Evolutionary conservation across 345 rosid genomes (phyloP).

Genomic region (Trapa incisa): DNA sequence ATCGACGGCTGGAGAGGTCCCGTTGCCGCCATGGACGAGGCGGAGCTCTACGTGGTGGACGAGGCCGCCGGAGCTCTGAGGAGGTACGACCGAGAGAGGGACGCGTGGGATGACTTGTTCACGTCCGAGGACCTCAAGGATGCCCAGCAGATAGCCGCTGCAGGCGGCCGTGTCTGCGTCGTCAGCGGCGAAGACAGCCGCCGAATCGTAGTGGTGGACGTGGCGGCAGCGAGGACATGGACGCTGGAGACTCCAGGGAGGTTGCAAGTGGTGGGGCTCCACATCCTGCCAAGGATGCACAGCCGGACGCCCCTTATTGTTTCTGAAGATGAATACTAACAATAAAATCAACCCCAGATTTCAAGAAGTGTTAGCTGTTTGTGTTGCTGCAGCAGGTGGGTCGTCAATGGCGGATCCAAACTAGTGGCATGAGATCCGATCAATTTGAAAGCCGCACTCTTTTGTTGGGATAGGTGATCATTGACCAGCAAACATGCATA

Average conservation of each 20-base stretch:
- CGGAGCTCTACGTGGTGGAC: conserved; percentile 25
- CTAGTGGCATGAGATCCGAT: background rate
- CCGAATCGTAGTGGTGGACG: conserved; percentile 28
- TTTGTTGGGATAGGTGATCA: background rate
- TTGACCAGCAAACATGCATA: too few relatives aligned
- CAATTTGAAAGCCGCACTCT: background rate
- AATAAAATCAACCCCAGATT: too few relatives aligned
- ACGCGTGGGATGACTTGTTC: conserved; percentile 23
- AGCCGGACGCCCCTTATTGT: background rate
- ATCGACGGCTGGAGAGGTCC: conserved; percentile 43
- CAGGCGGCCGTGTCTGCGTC: conserved; percentile 30
- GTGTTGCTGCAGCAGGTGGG: too few relatives aligned
- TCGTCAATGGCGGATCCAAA: too few relatives aligned
- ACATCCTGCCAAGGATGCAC: conserved; percentile 35
- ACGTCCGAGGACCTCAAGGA: conserved; percentile 18
- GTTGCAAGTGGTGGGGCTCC: conserved; percentile 20
- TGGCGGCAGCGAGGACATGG: conserved; percentile 15
- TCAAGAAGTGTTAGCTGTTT: too few relatives aligned
- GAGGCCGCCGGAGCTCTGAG: conserved; percentile 25
- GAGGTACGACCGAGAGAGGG: conserved; percentile 21
- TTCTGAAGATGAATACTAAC: background rate
- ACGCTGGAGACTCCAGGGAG: conserved; percentile 22
- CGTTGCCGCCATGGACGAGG: conserved; percentile 41
- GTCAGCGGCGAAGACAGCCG: conserved; percentile 10
- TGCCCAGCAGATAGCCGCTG: conserved; percentile 31